Conservation (phyloP, 805 yeast species). For the Ogataea methanolica region DNA sequence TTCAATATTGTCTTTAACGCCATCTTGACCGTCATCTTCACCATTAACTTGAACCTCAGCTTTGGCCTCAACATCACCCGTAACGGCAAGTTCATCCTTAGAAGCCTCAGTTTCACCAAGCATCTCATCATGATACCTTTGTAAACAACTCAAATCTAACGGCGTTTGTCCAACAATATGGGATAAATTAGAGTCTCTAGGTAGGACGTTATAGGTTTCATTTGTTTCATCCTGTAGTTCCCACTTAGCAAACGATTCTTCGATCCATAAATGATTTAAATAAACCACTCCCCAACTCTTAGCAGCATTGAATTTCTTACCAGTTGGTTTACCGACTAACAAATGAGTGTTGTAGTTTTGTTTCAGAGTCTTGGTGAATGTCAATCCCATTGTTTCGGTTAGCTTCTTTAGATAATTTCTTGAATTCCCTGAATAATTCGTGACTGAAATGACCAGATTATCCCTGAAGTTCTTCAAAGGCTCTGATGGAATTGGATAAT, state of each 20-base stretch:
- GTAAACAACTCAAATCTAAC: constrained; percentile 38
- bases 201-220: constrained; percentile 45
- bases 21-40: neutral
- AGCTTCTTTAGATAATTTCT: constrained; percentile 65
- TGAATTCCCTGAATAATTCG: constrained; percentile 85
- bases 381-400: constrained; percentile 68
- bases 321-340: constrained; percentile 60
- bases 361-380: constrained; percentile 62
- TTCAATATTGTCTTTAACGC: neutral
- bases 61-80: neutral
- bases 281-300: constrained; percentile 59
- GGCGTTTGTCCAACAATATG: constrained; percentile 48
- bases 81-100: neutral
- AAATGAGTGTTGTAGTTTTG: constrained; percentile 61
- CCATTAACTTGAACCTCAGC: neutral
- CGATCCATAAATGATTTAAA: constrained; percentile 86
- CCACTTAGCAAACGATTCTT: constrained; percentile 71
- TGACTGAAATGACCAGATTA: constrained; percentile 58
- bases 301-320: constrained; percentile 76
- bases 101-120: neutral
- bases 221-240: constrained; percentile 39
- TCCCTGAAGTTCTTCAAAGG: constrained; percentile 41
- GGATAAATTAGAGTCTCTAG: constrained; percentile 34
- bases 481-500: constrained; percentile 58
- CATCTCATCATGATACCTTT: constrained; percentile 31